These are phyloP conservation scores for Claviceps maximensis DNA, from an alignment of 2,329 filamentous ascomycete species.

Conservation along the genomic window DNA sequence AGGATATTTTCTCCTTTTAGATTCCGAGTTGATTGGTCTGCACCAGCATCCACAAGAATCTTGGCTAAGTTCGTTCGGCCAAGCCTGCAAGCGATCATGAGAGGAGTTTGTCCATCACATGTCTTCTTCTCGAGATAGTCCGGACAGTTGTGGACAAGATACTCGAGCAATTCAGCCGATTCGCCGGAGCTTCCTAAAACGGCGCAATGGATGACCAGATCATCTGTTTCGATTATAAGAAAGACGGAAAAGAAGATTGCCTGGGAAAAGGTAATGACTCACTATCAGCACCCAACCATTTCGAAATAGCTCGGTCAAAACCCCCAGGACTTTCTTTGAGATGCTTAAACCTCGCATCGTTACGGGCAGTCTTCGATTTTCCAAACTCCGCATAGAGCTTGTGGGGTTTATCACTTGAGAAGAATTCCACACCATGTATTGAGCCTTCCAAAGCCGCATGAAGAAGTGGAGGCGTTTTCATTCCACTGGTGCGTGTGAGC, in stretches of 20 bases:
- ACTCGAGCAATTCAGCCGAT: slow-evolving; percentile 45
- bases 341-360: slow-evolving; percentile 49
- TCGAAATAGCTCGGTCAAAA: slow-evolving; percentile 47
- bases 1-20: slow-evolving; percentile 51
- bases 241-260: not conserved
- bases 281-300: slow-evolving; percentile 49
- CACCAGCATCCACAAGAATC: slow-evolving; percentile 52
- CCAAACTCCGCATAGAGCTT: slow-evolving; percentile 56
- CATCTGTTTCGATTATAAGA: slow-evolving; percentile 27
- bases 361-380: slow-evolving; percentile 40
- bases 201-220: slow-evolving; percentile 54
- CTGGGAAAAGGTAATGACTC: slow-evolving; percentile 19
- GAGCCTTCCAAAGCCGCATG: slow-evolving; percentile 42
- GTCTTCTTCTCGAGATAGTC: slow-evolving; percentile 49
- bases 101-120: slow-evolving; percentile 46
- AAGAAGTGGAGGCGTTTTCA: slow-evolving; percentile 44
- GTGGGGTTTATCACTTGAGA: slow-evolving; percentile 56
- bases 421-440: slow-evolving; percentile 63
- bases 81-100: slow-evolving; percentile 51
- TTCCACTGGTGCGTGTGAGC: slow-evolving; percentile 24
- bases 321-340: slow-evolving; percentile 47
- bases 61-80: slow-evolving; percentile 41
- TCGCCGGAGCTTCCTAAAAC: slow-evolving; percentile 32
- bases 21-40: slow-evolving; percentile 55
- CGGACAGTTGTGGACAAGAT: slow-evolving; percentile 50